phyloP scores from a whole-genome alignment of 371 early-diverging fungal genomes.

The Actinomortierella wolfii region DNA sequence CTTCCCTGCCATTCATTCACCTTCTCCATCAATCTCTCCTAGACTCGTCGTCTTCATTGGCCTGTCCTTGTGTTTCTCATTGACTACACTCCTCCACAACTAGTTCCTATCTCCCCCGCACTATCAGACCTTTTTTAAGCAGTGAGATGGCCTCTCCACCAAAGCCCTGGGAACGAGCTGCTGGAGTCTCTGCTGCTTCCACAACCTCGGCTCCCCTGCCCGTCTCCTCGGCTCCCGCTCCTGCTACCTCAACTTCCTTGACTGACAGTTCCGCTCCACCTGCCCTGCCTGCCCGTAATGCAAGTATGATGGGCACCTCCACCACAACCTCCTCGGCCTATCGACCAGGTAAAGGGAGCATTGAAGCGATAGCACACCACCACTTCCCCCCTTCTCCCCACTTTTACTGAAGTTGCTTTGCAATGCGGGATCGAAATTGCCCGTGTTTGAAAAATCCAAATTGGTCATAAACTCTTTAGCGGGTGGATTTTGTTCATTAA shows the following conservation, averaged over 20 bases:
- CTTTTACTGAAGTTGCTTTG: constrained; percentile 4
- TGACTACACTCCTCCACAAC: background rate
- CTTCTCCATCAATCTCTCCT: background rate
- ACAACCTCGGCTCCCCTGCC: constrained; percentile 33
- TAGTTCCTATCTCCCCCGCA: background rate
- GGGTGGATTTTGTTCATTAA: too few relatives aligned
- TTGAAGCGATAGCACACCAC: background rate
- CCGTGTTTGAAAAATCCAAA: too few relatives aligned
- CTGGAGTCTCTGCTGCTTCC: constrained; percentile 23
- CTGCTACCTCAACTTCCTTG: constrained; percentile 9
- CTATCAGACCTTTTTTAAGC: background rate
- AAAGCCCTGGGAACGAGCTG: constrained; percentile 91
- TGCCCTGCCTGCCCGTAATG: constrained; percentile 40
- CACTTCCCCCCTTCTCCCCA: constrained; percentile 2
- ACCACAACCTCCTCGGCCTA: constrained; percentile 21
- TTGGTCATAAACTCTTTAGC: too few relatives aligned
- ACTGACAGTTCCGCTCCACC: constrained; percentile 34
- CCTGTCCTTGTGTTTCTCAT: too few relatives aligned
- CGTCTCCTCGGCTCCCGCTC: constrained; percentile 33
- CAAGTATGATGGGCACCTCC: constrained; percentile 33
- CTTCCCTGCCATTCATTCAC: background rate
- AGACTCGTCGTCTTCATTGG: too few relatives aligned
- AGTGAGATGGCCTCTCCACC: constrained; percentile 84
- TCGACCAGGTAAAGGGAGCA: constrained; percentile 22
- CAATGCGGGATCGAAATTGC: too few relatives aligned